These are phyloP conservation scores for Geoglossum cookeanum DNA, from an alignment of 2,329 filamentous ascomycete genomes.

Conservation along the genomic window DNA sequence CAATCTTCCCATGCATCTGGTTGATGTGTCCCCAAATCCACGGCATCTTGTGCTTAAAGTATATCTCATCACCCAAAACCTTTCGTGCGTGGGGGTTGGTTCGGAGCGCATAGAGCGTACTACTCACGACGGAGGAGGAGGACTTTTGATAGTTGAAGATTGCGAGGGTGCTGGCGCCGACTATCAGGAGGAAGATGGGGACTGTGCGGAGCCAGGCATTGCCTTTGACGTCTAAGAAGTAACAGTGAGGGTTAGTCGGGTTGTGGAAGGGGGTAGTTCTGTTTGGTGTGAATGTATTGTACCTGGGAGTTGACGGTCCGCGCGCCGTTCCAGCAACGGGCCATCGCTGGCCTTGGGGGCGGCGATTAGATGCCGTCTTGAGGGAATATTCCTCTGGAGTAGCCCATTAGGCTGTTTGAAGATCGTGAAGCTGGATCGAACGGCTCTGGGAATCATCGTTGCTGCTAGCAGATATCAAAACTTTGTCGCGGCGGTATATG, in stretches of 20 bases:
- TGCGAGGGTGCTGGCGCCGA: constrained; percentile 52
- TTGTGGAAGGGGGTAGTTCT: neutral
- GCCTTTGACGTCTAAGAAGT: constrained; percentile 15
- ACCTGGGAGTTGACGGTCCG: constrained; percentile 50
- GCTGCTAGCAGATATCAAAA: neutral
- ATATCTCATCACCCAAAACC: constrained; percentile 70
- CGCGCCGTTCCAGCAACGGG: constrained; percentile 43
- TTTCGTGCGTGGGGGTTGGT: constrained; percentile 57
- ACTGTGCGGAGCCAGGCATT: constrained; percentile 53
- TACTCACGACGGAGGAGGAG: constrained; percentile 68
- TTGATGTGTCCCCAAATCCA: constrained; percentile 82
- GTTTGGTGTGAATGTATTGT: constrained; percentile 9
- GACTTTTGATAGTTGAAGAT: constrained; percentile 99
- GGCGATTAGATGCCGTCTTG: constrained; percentile 8
- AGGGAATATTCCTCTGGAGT: neutral
- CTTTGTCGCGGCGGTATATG: neutral
- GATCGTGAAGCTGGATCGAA: neutral
- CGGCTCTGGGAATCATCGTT: neutral
- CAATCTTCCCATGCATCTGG: constrained; percentile 76
- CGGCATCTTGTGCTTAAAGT: constrained; percentile 59
- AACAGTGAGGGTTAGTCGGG: constrained; percentile 21
- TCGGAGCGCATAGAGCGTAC: constrained; percentile 79
- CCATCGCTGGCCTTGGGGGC: constrained; percentile 11
- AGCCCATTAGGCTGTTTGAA: neutral
- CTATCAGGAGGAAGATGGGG: constrained; percentile 58